These are phyloP conservation scores for Brassica hybrid DNA, from an alignment of 441 rosid genomes.

Conservation along the genomic window DNA sequence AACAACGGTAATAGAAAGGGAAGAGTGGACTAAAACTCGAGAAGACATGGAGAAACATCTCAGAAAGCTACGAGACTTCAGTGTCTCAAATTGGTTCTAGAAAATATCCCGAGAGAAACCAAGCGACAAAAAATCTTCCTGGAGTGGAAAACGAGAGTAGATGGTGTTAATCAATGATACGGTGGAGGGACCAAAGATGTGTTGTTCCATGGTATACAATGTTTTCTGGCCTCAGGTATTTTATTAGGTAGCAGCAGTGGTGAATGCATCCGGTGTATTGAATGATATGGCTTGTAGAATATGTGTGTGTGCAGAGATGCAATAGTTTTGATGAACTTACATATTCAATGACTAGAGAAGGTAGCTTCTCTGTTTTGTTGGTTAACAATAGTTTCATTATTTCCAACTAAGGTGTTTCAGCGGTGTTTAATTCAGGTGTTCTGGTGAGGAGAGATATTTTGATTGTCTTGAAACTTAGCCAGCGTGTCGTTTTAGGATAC, in stretches of 20 bases:
- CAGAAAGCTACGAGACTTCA: constrained; percentile 81
- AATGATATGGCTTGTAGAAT: background rate
- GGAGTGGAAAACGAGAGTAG: background rate
- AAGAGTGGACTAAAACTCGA: constrained; percentile 79
- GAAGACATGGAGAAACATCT: constrained; percentile 93
- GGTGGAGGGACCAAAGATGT: background rate
- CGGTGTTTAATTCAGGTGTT: background rate
- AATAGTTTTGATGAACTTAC: constrained; percentile 7
- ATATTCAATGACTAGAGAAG: constrained; percentile 25
- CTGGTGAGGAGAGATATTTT: background rate
- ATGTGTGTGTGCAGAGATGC: constrained; percentile 9
- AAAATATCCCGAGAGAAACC: background rate
- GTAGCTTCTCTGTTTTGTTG: constrained; percentile 15
- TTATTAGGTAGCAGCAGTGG: constrained; percentile 18
- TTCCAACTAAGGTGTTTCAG: constrained; percentile 16
- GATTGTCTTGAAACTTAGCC: background rate
- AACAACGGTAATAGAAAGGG: constrained; percentile 74
- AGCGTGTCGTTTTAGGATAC: constrained; percentile 9
- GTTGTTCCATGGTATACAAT: constrained; percentile 16
- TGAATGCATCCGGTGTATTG: background rate
- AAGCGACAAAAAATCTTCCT: background rate
- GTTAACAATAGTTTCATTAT: background rate
- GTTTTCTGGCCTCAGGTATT: constrained; percentile 16
- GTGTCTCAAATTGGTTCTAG: constrained; percentile 84
- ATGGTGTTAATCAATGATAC: background rate